Evolutionary conservation across 768 basidiomycete genomes (phyloP), one percentile per base, ranked within the genome.

Genomic region (Cytidiella melzeri): DNA sequence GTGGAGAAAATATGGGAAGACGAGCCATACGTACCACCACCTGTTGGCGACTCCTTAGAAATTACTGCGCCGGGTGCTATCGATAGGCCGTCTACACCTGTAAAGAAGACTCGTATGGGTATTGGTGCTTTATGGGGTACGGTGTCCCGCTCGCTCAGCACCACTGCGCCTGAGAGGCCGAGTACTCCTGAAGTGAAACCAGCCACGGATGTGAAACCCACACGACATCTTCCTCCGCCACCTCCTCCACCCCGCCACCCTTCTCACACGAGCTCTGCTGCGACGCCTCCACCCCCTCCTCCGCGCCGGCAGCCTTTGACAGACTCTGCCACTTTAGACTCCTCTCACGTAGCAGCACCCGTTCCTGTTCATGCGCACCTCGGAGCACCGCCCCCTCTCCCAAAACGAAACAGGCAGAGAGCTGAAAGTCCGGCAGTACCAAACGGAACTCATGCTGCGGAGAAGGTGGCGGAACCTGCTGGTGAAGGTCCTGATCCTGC

Each of bases 1-100:
- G 73, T 95, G 18, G 90, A 92, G 51, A 85, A 83, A 56, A 71
- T 95, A 4, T 96, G 93, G 93, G 86, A 91, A 48, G 92, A 94
- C 54, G 88, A 84, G 49, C 69, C 75, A 1, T 55, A 43, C n/a
- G 51, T 64, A 1, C 60, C 67, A 1, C 61, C 69, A 2, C 3
- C 46, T 12, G 51, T 56, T 26, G 37, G 44, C 2, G 28, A 21
- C 5, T 23, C 46, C 23, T 12, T 12, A 5, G 19, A 30, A 3
- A 19, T 12, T 25, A 24, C 51, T 5, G 52, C 56, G 4, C 55
- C 56, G 19, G 30, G 30, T 15, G 15, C 15, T 15, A 34, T 34
- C 30, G 30, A 34, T 15, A 34, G 30, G 15, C 30, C 30, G 15
- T 7, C 30, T 15, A 34, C 30, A 15, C 30, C 30, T 34, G 30